phyloP scores from a whole-genome alignment of 805 yeast species.

The Sungouiella blattae region DNA sequence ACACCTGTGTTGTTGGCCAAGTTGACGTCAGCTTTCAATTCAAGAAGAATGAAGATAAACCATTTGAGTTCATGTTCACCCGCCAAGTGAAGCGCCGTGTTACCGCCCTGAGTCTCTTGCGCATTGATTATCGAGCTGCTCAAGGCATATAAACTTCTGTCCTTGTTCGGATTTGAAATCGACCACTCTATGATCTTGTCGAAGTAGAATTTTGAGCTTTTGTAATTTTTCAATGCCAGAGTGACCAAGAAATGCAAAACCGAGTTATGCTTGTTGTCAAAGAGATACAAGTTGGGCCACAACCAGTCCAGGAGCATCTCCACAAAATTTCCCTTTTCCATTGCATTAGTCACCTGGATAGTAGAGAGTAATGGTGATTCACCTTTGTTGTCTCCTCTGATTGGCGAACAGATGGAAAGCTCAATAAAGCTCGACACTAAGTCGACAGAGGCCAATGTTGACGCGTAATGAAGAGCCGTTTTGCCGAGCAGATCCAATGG shows the following conservation, averaged over 20 bases:
- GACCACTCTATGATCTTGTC: conserved; percentile 33
- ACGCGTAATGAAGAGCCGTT: conserved; percentile 42
- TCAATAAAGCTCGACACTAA: conserved; percentile 33
- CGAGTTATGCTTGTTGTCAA: conserved; percentile 66
- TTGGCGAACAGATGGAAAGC: conserved; percentile 34
- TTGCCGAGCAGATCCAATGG: conserved; percentile 38
- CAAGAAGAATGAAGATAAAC: conserved; percentile 34
- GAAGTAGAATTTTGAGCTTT: conserved; percentile 34
- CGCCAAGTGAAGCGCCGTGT: conserved; percentile 40
- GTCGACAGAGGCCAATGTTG: conserved; percentile 36
- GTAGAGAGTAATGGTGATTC: conserved; percentile 53
- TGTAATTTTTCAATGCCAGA: conserved; percentile 26
- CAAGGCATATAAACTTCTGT: conserved; percentile 11
- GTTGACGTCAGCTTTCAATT: conserved; percentile 48
- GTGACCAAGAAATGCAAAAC: conserved; percentile 83
- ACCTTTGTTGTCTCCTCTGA: conserved; percentile 37
- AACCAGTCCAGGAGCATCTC: conserved; percentile 60
- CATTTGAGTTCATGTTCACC: conserved; percentile 37
- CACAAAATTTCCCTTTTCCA: conserved; percentile 73
- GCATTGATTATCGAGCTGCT: conserved; percentile 23
- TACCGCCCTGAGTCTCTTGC: conserved; percentile 34
- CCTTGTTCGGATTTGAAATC: conserved; percentile 20
- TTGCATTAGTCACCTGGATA: conserved; percentile 77
- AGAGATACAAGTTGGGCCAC: conserved; percentile 53
- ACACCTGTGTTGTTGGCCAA: conserved; percentile 83